Percentiles rank a stretch among this genome's conserved stretches.
These are phyloP conservation scores for Emmonsiellopsis sp. DNA, from an alignment of 2,329 filamentous ascomycete species.

Conservation along the genomic window DNA sequence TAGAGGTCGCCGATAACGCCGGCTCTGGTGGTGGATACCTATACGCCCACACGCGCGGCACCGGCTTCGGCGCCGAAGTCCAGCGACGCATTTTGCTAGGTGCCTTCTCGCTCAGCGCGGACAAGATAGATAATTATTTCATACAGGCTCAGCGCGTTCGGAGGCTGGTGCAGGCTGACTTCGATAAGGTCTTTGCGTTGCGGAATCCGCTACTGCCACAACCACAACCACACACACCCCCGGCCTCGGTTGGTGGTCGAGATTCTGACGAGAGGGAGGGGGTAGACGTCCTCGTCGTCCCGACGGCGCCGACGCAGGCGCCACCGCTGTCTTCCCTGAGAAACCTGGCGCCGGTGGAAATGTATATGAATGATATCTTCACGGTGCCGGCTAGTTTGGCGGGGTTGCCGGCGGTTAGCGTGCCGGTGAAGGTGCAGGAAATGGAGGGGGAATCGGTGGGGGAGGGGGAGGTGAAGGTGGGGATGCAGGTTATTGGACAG, in stretches of 20 bases:
- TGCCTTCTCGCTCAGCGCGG: slow-evolving; percentile 79
- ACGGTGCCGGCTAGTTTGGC: slow-evolving; percentile 92
- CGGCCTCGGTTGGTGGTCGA: too few species aligned
- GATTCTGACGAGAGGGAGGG: slow-evolving; percentile 44
- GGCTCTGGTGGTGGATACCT: slow-evolving; percentile 48
- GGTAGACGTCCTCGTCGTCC: slow-evolving; percentile 80
- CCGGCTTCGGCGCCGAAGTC: slow-evolving; percentile 75
- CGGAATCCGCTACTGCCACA: slow-evolving; percentile 57
- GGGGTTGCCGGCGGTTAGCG: slow-evolving; percentile 76
- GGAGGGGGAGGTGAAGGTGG: slow-evolving; percentile 10
- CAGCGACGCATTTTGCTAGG: slow-evolving; percentile 79
- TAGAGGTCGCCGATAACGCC: slow-evolving; percentile 40
- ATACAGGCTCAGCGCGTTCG: slow-evolving; percentile 85
- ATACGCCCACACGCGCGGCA: slow-evolving; percentile 66
- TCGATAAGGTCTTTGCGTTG: slow-evolving; percentile 65
- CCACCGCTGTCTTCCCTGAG: slow-evolving; percentile 54
- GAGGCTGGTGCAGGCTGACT: slow-evolving; percentile 74
- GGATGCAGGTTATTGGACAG: slow-evolving; percentile 40
- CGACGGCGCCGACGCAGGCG: slow-evolving; percentile 71
- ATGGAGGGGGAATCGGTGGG: neutral
- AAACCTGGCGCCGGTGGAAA: slow-evolving; percentile 48
- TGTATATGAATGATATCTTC: slow-evolving; percentile 89
- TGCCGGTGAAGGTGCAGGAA: slow-evolving; percentile 50
- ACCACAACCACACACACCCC: too few species aligned
- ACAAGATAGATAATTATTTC: slow-evolving; percentile 94